phyloP scores from a whole-genome alignment of 768 basidiomycete species.

The Coprinopsis marcescibilis region DNA sequence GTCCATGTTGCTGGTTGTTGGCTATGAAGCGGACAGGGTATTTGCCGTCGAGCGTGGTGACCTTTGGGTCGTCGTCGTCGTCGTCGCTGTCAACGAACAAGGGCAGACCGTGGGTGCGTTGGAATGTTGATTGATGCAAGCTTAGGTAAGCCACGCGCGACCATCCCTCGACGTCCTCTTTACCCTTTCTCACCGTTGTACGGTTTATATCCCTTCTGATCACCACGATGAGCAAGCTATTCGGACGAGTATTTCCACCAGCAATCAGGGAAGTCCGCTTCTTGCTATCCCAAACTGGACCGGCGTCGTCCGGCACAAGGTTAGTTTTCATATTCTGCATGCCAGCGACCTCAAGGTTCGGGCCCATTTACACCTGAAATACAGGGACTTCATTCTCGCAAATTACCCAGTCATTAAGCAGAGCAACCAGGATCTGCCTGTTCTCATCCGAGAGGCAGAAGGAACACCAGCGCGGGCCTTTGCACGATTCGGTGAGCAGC shows the following conservation, averaged over 20 bases:
- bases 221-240: constrained; percentile 34
- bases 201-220: constrained; percentile 27
- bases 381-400: constrained; percentile 75
- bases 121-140: constrained; percentile 27
- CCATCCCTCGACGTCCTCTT: constrained; percentile 1
- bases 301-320: constrained; percentile 78
- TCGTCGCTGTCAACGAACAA: constrained; percentile 11
- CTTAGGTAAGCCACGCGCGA: constrained; percentile 29
- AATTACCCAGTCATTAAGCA: constrained; percentile 74
- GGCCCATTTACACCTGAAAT: constrained; percentile 10
- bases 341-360: constrained; percentile 7
- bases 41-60: constrained; percentile 13
- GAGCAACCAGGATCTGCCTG: constrained; percentile 81
- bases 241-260: constrained; percentile 71
- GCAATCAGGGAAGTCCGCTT: constrained; percentile 77
- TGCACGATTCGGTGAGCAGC: constrained; percentile 67
- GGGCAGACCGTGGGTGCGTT: constrained; percentile 21
- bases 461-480: constrained; percentile 79
- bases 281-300: constrained; percentile 70
- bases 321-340: constrained; percentile 25
- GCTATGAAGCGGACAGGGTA: constrained; percentile 13
- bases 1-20: constrained; percentile 26
- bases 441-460: constrained; percentile 73
- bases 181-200: constrained; percentile 9
- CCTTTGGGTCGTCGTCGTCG: constrained; percentile 23